phyloP scores from a whole-genome alignment of 2,329 filamentous ascomycete species.

The Monosporascus sp. region DNA sequence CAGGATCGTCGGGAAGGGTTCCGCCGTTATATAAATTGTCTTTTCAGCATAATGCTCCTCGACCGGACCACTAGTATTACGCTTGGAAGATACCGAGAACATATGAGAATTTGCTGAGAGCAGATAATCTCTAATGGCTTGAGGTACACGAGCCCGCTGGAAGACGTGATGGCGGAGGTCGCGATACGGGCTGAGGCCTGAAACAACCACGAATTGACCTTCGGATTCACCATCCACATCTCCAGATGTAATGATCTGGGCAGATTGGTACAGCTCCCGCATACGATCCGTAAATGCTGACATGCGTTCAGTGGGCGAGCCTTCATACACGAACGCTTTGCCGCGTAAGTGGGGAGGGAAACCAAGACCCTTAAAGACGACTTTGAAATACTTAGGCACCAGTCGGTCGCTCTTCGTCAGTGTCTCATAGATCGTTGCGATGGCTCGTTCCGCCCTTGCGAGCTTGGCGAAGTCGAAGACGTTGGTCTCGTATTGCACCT shows the following conservation, averaged over 20 bases:
- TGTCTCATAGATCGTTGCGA: slow-evolving; percentile 86
- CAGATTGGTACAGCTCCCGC: slow-evolving; percentile 83
- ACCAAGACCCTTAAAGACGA: slow-evolving; percentile 82
- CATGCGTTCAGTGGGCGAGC: slow-evolving; percentile 68
- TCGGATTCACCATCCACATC: slow-evolving; percentile 74
- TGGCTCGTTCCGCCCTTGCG: slow-evolving; percentile 80
- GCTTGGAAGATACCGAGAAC: slow-evolving; percentile 72
- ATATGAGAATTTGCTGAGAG: slow-evolving; percentile 70
- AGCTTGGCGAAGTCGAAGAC: slow-evolving; percentile 89
- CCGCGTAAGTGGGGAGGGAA: slow-evolving; percentile 78
- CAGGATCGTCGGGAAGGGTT: slow-evolving; percentile 86
- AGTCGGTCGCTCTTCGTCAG: slow-evolving; percentile 76
- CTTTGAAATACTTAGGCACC: slow-evolving; percentile 84
- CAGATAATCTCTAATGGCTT: slow-evolving; percentile 80
- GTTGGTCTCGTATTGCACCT: slow-evolving; percentile 84
- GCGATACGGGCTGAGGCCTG: slow-evolving; percentile 73
- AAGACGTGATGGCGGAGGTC: slow-evolving; percentile 79
- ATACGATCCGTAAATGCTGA: slow-evolving; percentile 84
- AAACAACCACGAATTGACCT: slow-evolving; percentile 84
- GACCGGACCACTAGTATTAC: slow-evolving; percentile 63
- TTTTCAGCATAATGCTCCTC: slow-evolving; percentile 78
- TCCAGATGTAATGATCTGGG: slow-evolving; percentile 69
- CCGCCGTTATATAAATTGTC: slow-evolving; percentile 73
- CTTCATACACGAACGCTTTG: slow-evolving; percentile 91
- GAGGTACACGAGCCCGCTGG: slow-evolving; percentile 78